Conservation (phyloP, 345 rosid genomes). For the Lumnitzera racemosa region DNA sequence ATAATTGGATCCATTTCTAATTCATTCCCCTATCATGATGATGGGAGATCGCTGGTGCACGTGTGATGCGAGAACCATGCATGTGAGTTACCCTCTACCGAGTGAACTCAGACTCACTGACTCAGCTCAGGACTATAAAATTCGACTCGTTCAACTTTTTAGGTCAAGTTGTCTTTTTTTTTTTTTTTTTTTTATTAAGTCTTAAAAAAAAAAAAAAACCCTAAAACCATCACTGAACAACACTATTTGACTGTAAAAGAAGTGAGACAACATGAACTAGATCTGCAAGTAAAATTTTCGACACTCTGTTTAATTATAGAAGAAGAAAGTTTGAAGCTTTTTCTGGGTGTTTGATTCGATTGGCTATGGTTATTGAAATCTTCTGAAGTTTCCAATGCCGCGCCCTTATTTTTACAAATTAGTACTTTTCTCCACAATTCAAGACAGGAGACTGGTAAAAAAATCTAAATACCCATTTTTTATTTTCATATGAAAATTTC, state of each 20-base stretch:
- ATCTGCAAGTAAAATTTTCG: background rate
- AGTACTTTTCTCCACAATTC: slow-evolving; percentile 19
- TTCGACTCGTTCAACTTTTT: slow-evolving; percentile 1
- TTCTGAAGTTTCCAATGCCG: slow-evolving; percentile 13
- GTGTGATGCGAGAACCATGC: too few species aligned
- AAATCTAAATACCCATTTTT: background rate
- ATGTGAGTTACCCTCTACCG: background rate
- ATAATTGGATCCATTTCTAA: too few species aligned
- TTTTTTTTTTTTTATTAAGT: background rate
- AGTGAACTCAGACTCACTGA: slow-evolving; percentile 2
- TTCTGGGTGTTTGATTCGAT: background rate
- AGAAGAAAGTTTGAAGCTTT: background rate
- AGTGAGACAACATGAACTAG: slow-evolving; percentile 5
- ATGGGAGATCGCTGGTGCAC: too few species aligned
- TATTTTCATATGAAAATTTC: background rate
- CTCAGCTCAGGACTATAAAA: background rate
- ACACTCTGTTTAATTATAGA: background rate
- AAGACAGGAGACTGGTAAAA: slow-evolving; percentile 18
- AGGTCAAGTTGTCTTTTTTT: slow-evolving; percentile 15
- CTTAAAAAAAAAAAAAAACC: background rate
- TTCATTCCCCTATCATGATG: too few species aligned
- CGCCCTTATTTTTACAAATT: slow-evolving; percentile 22
- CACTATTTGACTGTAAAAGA: slow-evolving; percentile 14
- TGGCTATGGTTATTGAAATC: background rate
- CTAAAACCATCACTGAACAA: background rate